Conservation (phyloP, 768 basidiomycete genomes). For the Mycena pura region DNA sequence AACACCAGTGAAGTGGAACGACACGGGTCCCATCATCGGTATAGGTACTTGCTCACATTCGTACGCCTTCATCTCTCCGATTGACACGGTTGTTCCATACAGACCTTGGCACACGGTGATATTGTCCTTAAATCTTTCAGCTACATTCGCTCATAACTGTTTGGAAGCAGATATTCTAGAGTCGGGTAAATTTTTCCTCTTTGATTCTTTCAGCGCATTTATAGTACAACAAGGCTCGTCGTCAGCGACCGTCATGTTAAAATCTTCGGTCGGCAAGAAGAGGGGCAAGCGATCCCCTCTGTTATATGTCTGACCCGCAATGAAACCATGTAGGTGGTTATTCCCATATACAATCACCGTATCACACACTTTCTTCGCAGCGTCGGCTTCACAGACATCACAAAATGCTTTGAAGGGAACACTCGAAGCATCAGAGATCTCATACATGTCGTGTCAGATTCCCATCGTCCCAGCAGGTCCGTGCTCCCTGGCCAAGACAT, state of each 20-base stretch:
- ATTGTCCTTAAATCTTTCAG: too few relatives aligned
- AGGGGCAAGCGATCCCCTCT: background rate
- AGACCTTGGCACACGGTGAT: background rate
- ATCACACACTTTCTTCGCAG: background rate
- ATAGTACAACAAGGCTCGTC: background rate
- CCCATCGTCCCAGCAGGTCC: too few relatives aligned
- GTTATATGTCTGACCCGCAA: background rate
- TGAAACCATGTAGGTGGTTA: background rate
- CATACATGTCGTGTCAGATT: too few relatives aligned
- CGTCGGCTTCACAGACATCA: too few relatives aligned
- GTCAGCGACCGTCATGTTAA: background rate
- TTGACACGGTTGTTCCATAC: background rate
- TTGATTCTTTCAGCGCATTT: background rate
- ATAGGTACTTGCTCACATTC: background rate
- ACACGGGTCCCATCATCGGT: background rate
- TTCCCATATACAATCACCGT: background rate
- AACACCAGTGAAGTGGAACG: background rate
- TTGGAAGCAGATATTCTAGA: background rate
- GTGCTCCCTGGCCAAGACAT: too few relatives aligned
- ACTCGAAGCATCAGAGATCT: too few relatives aligned
- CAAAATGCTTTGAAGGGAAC: too few relatives aligned
- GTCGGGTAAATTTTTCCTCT: background rate
- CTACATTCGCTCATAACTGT: background rate
- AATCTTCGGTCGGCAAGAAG: background rate
- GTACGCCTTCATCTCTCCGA: background rate